phyloP scores from a whole-genome alignment of 2,329 filamentous ascomycete genomes.

The Phaeosphaeriaceae sp. region DNA sequence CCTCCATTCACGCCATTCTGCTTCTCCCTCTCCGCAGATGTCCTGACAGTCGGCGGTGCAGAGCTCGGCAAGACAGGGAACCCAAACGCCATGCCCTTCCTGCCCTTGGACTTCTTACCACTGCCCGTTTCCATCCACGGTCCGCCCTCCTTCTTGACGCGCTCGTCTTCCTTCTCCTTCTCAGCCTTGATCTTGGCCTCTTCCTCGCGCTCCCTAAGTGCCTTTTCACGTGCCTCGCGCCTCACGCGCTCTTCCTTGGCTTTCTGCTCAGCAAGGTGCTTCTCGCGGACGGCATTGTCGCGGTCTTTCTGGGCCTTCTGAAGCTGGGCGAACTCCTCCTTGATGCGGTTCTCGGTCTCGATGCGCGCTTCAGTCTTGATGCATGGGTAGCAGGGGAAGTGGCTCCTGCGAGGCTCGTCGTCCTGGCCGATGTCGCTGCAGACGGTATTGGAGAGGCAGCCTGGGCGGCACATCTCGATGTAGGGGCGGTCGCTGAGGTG shows the following conservation, averaged over 20 bases:
- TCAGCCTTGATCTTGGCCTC: constrained; percentile 18
- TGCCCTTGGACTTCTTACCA: constrained; percentile 24
- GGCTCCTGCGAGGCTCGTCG: constrained; percentile 15
- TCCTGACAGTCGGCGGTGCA: constrained; percentile 12
- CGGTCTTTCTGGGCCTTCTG: constrained; percentile 16
- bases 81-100: constrained; percentile 10
- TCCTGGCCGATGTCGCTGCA: constrained; percentile 26
- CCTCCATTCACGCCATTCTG: constrained; percentile 7
- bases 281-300: constrained; percentile 16
- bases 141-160: constrained; percentile 26
- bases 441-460: constrained; percentile 28
- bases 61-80: constrained; percentile 3
- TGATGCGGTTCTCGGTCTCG: constrained; percentile 16
- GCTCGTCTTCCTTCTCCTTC: constrained; percentile 23
- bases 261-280: constrained; percentile 16
- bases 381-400: constrained; percentile 35
- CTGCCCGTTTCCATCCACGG: constrained; percentile 27
- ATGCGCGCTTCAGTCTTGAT: constrained; percentile 22
- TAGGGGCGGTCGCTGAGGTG: constrained; percentile 28
- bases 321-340: constrained; percentile 4
- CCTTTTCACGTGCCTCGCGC: constrained; percentile 31
- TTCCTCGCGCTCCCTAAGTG: constrained; percentile 25
- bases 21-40: constrained; percentile 18
- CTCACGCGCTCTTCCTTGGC: constrained; percentile 29
- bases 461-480: constrained; percentile 32